Evolutionary conservation across 345 rosid genomes (phyloP).

Genomic region (Sonneratia caseolaris): DNA sequence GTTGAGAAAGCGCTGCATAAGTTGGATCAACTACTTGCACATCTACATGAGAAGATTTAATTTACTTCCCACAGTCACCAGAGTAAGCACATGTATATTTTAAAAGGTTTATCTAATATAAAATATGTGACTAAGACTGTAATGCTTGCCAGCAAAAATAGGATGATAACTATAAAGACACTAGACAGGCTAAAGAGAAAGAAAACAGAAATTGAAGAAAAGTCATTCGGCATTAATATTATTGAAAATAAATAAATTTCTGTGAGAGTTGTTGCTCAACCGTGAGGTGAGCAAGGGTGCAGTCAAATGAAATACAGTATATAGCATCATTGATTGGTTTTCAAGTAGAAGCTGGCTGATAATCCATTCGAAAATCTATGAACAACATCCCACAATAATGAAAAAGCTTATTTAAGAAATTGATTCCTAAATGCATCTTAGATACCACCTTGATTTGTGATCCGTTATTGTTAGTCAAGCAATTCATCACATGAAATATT

Average conservation of each 20-base stretch:
- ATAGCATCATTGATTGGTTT: too few relatives aligned
- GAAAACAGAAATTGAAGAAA: not conserved
- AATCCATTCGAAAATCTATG: too few relatives aligned
- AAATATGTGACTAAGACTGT: not conserved
- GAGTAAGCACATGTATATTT: not conserved
- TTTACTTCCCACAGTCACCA: not conserved
- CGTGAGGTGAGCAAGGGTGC: not conserved
- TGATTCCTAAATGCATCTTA: too few relatives aligned
- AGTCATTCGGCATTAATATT: not conserved
- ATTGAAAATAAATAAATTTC: not conserved
- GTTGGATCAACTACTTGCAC: constrained; percentile 32
- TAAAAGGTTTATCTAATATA: not conserved
- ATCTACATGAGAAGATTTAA: constrained; percentile 22
- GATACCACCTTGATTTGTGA: too few relatives aligned
- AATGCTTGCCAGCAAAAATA: not conserved
- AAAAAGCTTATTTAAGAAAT: too few relatives aligned
- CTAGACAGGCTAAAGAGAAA: not conserved
- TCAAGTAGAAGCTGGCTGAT: too few relatives aligned
- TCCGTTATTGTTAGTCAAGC: not conserved
- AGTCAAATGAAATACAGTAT: not conserved
- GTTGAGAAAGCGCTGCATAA: constrained; percentile 36
- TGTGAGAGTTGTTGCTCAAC: not conserved
- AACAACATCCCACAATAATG: too few relatives aligned
- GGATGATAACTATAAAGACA: not conserved
- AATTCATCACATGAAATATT: not conserved